These are phyloP conservation scores for Liquidambar formosana DNA, from an alignment of 164 flowering plant species.

Conservation along the genomic window DNA sequence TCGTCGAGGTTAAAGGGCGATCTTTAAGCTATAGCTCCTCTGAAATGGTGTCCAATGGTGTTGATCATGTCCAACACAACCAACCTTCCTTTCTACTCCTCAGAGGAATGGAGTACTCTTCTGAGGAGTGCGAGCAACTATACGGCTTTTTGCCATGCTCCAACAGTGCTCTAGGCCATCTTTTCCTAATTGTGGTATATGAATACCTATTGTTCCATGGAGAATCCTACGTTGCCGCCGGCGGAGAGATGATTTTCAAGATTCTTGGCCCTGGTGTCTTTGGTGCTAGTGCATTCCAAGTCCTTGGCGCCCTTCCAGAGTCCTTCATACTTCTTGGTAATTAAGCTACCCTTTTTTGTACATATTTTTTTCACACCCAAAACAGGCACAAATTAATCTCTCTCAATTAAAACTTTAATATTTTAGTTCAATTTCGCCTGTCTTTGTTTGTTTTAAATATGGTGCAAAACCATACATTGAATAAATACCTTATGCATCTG, in stretches of 20 bases:
- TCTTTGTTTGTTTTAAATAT: too few relatives aligned
- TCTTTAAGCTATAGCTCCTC: background rate
- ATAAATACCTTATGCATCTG: too few relatives aligned
- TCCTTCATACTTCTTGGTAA: constrained; percentile 25
- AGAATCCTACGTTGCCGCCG: constrained; percentile 14
- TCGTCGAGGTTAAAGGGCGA: background rate
- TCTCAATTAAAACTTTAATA: too few relatives aligned
- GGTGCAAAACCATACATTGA: too few relatives aligned
- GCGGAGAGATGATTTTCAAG: constrained; percentile 22
- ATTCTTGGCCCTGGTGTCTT: constrained; percentile 26
- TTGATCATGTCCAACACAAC: background rate
- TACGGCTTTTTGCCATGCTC: constrained; percentile 39
- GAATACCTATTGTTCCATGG: constrained; percentile 26
- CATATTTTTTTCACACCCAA: too few relatives aligned
- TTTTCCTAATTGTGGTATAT: constrained; percentile 28
- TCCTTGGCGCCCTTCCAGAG: constrained; percentile 24
- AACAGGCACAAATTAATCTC: too few relatives aligned
- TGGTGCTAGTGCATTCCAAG: constrained; percentile 23
- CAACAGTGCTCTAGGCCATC: constrained; percentile 13
- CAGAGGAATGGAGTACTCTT: background rate
- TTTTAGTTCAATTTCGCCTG: too few relatives aligned
- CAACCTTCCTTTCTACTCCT: background rate
- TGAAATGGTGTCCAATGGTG: constrained; percentile 15
- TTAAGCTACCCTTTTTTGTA: background rate
- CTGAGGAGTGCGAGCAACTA: constrained; percentile 19